Evolutionary conservation across 768 basidiomycete genomes (phyloP).

Genomic region (Gloeophyllum trabeum): DNA sequence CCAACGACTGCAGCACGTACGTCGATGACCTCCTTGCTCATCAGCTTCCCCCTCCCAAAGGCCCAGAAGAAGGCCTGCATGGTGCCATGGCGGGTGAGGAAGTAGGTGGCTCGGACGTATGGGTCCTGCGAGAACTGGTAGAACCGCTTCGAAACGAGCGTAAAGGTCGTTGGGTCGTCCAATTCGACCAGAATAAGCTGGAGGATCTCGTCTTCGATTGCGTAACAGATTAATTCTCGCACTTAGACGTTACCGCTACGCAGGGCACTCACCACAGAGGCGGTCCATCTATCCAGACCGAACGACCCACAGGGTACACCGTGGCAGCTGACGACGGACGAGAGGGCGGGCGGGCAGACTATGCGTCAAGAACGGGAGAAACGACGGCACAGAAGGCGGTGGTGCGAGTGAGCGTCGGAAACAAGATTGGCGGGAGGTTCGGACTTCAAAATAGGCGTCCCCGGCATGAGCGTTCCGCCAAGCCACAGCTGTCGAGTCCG

Average conservation of each 20-base stretch:
- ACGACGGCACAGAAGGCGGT: no score
- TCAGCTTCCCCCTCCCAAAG: conserved; percentile 56
- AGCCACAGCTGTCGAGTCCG: no score
- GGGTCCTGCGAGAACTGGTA: conserved; percentile 56
- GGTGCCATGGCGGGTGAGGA: conserved; percentile 61
- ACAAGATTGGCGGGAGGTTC: no score
- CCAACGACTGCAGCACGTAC: conserved; percentile 28
- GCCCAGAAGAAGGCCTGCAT: conserved; percentile 67
- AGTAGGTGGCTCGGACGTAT: conserved; percentile 70
- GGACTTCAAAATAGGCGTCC: no score
- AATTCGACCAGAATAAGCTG: conserved; percentile 68
- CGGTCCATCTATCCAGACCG: conserved; percentile 37
- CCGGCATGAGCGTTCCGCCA: no score
- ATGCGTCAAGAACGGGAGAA: no score
- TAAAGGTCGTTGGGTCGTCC: conserved; percentile 49
- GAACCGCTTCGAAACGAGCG: conserved; percentile 46
- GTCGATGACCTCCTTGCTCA: conserved; percentile 58
- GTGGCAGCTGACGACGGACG: not conserved
- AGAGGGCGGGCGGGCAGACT: no score
- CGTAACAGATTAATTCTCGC: not conserved
- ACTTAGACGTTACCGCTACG: not conserved
- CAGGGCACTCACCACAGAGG: conserved; percentile 45
- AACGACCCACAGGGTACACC: no score
- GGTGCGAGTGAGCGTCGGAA: no score
- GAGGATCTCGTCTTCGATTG: conserved; percentile 46